Evolutionary conservation across 345 rosid species (phyloP).

Genomic region (Heritiera littoralis): DNA sequence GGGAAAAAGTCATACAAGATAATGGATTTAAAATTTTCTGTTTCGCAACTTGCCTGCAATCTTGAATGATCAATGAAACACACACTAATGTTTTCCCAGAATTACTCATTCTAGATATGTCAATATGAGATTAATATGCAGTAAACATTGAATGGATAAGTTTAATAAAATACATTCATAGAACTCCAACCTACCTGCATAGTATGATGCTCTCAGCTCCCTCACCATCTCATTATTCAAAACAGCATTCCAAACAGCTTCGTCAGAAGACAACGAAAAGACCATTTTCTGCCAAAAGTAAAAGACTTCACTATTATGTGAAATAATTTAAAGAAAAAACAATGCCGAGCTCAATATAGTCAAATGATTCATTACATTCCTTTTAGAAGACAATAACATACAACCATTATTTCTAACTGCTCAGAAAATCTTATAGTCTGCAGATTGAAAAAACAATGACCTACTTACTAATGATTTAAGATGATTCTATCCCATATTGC

Average conservation of each 20-base stretch:
- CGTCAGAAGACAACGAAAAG: slow-evolving; percentile 72
- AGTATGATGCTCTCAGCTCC: slow-evolving; percentile 61
- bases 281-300: slow-evolving; percentile 68
- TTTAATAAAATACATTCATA: not conserved
- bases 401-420: not conserved
- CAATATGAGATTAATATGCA: not conserved
- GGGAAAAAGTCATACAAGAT: not conserved
- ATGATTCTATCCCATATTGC: not conserved
- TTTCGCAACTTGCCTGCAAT: too few relatives aligned
- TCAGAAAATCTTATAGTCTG: not conserved
- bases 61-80: not conserved
- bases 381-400: not conserved
- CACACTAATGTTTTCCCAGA: not conserved
- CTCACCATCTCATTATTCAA: slow-evolving; percentile 71
- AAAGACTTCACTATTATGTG: not conserved
- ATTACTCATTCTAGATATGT: not conserved
- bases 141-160: not conserved
- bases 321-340: not conserved
- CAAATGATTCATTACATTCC: not conserved
- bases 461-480: not conserved
- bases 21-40: too few relatives aligned
- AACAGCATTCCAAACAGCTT: slow-evolving; percentile 89
- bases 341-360: not conserved
- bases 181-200: slow-evolving; percentile 46
- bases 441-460: not conserved